Base-by-base conservation (phyloP, 768 basidiomycete species). In the Goffeauzyma gilvescens region DNA sequence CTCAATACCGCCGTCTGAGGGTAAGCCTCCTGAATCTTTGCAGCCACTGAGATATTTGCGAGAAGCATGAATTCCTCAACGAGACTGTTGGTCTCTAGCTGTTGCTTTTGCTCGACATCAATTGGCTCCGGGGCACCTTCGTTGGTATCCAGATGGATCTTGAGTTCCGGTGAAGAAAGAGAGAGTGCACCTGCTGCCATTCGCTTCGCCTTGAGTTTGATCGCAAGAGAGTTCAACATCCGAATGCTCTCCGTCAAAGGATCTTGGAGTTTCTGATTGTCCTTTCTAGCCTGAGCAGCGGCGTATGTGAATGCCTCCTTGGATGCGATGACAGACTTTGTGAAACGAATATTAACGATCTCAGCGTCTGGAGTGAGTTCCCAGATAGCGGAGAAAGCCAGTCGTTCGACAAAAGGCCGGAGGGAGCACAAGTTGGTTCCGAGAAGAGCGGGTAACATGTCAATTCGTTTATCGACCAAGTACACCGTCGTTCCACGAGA, bases 31-130 rank as follows among this genome's bases (percentile, higher is more conserved):
- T 90, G 81, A 13, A 93, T 95, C 65, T 80, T 82, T 51, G 68
- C 65, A 5, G 93, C 90, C 1, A 95, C 93, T 50, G 79, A 83
- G 53, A 90, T 81, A 55, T 96, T 98, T 5, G 93, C 90, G 46
- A 98, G 75, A 50, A 98, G 68, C 93, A 98, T 98, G 66, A 98
- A 95, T 63, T 96, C 93, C 63, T 98, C 93, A 2, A 96, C 93
- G 6, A 96, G 67, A 50, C 82, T 86, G 59, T 96, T 96, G 7
- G 93, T 98, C 66, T 96, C 89, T 22, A 73, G 68, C 57, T 81
- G 59, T 55, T 84, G 79, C 62, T 96, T 96, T 60, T 89, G 86
- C 65, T 95, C 86, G 8, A 98, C 89, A 49, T 95, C 90, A 49
- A 95, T 83, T 0, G 90, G 90, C 51, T 93, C 87, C 0, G 54